A percentile compares a stretch with the other conserved stretches of the same genome.
phyloP scores from a whole-genome alignment of 2,329 filamentous ascomycete genomes.

The Arthrinium puccinioides region DNA sequence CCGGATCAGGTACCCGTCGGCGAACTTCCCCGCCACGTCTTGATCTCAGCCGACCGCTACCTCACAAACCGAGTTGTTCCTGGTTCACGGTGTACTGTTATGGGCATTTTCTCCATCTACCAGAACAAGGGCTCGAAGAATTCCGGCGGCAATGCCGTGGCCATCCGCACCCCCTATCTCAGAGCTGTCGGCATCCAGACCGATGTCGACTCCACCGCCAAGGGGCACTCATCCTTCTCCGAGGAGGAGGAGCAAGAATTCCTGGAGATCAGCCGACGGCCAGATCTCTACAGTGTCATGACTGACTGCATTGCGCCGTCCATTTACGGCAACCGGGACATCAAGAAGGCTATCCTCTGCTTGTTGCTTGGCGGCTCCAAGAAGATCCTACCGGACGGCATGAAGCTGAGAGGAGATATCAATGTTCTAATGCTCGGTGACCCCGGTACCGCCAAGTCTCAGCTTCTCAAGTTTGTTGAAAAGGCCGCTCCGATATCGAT shows the following conservation, averaged over 20 bases:
- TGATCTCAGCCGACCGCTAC: constrained; percentile 94
- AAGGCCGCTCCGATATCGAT: constrained; percentile 95
- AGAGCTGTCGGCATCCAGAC: constrained; percentile 88
- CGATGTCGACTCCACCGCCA: constrained; percentile 82
- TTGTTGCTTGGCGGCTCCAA: constrained; percentile 91
- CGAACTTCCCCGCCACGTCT: constrained; percentile 87
- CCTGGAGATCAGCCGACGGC: constrained; percentile 77
- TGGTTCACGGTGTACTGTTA: constrained; percentile 87
- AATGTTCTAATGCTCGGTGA: constrained; percentile 96
- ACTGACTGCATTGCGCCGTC: constrained; percentile 91
- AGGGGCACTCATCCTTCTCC: constrained; percentile 75
- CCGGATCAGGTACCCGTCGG: constrained; percentile 96
- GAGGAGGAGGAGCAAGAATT: constrained; percentile 99
- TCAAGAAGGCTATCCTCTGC: constrained; percentile 96
- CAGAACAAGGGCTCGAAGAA: constrained; percentile 84
- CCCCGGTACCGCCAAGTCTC: constrained; percentile 95
- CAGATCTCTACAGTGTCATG: constrained; percentile 88
- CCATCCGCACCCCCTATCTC: constrained; percentile 91
- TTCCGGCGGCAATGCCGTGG: constrained; percentile 71
- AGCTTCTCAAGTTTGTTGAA: constrained; percentile 94
- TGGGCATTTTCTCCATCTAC: constrained; percentile 97
- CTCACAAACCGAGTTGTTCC: constrained; percentile 93
- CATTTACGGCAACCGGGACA: constrained; percentile 92
- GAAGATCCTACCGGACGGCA: constrained; percentile 94
- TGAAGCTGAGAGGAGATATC: constrained; percentile 96